These are phyloP conservation scores for Dispira parvispora DNA, from an alignment of 192 early-diverging fungal species.

Conservation along the genomic window DNA sequence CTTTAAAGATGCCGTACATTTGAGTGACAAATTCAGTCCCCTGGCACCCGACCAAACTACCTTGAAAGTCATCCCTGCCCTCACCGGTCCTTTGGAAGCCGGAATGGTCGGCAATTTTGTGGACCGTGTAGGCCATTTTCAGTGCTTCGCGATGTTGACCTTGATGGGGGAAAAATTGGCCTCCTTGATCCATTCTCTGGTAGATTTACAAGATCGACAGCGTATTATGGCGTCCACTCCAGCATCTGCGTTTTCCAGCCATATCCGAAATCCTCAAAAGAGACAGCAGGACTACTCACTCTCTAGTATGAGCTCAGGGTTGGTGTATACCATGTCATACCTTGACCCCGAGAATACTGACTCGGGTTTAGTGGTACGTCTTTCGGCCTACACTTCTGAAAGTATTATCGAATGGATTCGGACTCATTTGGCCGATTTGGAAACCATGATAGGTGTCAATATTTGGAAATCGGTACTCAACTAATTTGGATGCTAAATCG, in stretches of 20 bases:
- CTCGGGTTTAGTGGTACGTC: not conserved
- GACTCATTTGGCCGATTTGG: not conserved
- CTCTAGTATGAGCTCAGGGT: not conserved
- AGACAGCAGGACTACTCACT: not conserved
- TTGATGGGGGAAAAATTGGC: not conserved
- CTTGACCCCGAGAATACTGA: not conserved
- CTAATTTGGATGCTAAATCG: not conserved
- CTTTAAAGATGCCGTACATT: constrained; percentile 9
- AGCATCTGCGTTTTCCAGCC: not conserved
- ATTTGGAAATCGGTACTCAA: constrained; percentile 2
- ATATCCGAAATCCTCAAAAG: not conserved
- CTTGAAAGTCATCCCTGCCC: not conserved
- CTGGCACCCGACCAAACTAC: too few species aligned
- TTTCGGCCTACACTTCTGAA: constrained; percentile 6
- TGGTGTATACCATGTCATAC: constrained; percentile 7
- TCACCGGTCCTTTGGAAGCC: not conserved
- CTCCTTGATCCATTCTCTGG: not conserved
- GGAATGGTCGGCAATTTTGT: not conserved
- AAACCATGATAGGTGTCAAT: not conserved
- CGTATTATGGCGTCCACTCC: not conserved
- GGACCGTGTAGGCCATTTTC: not conserved
- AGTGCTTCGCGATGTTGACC: constrained; percentile 3
- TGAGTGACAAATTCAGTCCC: constrained; percentile 1
- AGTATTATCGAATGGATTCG: constrained; percentile 2
- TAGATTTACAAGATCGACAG: not conserved